Evolutionary conservation across 768 basidiomycete genomes (phyloP).

Genomic region (Leccinum rimulosum): DNA sequence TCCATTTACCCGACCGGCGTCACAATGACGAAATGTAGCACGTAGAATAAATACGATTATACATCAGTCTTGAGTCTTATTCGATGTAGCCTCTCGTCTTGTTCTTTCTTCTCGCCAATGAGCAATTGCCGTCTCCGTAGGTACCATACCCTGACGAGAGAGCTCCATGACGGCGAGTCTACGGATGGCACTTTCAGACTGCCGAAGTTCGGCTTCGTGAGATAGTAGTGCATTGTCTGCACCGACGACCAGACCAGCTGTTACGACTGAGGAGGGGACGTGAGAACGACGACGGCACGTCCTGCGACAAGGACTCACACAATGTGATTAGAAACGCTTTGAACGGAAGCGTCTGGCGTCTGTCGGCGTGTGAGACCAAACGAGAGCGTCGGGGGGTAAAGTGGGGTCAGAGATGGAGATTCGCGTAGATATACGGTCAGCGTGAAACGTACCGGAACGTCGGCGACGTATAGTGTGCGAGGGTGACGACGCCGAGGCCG

Average conservation of each 20-base stretch:
- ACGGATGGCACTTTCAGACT: slow-evolving; percentile 66
- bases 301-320: slow-evolving; percentile 43
- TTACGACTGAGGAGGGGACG: slow-evolving; percentile 43
- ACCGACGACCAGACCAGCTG: slow-evolving; percentile 66
- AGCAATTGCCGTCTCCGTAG: slow-evolving; percentile 80
- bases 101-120: slow-evolving; percentile 64
- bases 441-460: slow-evolving; percentile 53
- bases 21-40: slow-evolving; percentile 12
- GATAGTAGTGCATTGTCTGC: slow-evolving; percentile 74
- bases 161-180: slow-evolving; percentile 74
- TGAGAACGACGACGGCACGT: not conserved
- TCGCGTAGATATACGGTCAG: not conserved
- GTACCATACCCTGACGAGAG: slow-evolving; percentile 68
- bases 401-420: not conserved
- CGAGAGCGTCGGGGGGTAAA: not conserved
- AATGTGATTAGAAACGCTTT: slow-evolving; percentile 76
- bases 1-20: not conserved
- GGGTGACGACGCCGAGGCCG: slow-evolving; percentile 57
- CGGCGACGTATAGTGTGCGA: slow-evolving; percentile 73
- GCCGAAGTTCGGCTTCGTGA: slow-evolving; percentile 65
- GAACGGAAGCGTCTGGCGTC: slow-evolving; percentile 77
- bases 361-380: slow-evolving; percentile 24
- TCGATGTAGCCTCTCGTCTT: slow-evolving; percentile 11
- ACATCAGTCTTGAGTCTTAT: slow-evolving; percentile 2
- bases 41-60: slow-evolving; percentile 9